These are phyloP conservation scores for Pelargonium exstipulatum DNA, from an alignment of 441 rosid genomes.

Conservation along the genomic window DNA sequence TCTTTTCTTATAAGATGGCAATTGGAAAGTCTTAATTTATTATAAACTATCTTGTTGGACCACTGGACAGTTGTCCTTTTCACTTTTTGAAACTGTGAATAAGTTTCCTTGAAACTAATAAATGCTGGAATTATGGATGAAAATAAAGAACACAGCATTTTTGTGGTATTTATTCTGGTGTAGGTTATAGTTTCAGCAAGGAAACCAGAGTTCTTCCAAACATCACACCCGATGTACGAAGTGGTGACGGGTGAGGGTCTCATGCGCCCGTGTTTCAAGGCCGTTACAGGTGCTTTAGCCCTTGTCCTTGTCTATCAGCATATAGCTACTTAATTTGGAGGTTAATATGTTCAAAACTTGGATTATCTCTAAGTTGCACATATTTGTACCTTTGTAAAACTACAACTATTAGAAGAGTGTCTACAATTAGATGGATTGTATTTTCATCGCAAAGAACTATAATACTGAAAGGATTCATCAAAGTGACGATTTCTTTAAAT, in stretches of 20 bases:
- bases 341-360: neutral
- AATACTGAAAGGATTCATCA: neutral
- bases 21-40: neutral
- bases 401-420: neutral
- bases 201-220: slow-evolving; percentile 98
- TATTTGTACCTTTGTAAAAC: neutral
- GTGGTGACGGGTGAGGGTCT: slow-evolving; percentile 94
- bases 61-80: neutral
- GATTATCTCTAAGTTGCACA: neutral
- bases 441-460: neutral
- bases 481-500: neutral
- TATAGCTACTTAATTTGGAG: neutral
- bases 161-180: slow-evolving; percentile 13
- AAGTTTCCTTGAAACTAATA: neutral
- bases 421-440: neutral
- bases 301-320: slow-evolving; percentile 16
- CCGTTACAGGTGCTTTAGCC: slow-evolving; percentile 54
- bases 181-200: slow-evolving; percentile 96
- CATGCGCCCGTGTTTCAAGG: slow-evolving; percentile 97
- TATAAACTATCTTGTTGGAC: neutral
- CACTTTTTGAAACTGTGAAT: slow-evolving; percentile 5
- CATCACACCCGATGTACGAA: slow-evolving; percentile 89
- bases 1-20: too few species aligned
- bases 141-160: neutral
- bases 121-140: neutral